Percentiles rank a stretch among this genome's conserved stretches.
These are phyloP conservation scores for Odontarrhena argentea DNA, from an alignment of 345 rosid species.

Conservation along the genomic window DNA sequence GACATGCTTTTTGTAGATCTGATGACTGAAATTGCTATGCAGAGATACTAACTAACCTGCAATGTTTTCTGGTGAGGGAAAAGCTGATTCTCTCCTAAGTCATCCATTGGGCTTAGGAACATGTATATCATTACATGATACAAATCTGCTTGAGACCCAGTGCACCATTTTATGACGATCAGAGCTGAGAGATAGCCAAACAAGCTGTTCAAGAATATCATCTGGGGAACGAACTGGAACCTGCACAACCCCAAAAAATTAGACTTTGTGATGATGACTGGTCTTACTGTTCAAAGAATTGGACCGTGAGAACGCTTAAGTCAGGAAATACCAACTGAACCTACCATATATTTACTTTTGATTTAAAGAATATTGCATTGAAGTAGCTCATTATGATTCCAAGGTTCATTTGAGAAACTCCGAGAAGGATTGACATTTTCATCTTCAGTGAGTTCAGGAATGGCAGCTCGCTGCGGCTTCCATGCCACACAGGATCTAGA, in stretches of 20 bases:
- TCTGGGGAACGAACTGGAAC: slow-evolving; percentile 95
- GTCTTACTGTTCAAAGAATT: not conserved
- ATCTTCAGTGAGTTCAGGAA: slow-evolving; percentile 94
- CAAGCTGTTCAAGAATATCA: slow-evolving; percentile 83
- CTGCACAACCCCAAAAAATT: slow-evolving; percentile 38
- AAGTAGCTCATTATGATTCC: slow-evolving; percentile 88
- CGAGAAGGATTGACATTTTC: slow-evolving; percentile 98
- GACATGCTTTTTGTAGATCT: slow-evolving; percentile 10
- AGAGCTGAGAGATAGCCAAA: slow-evolving; percentile 91
- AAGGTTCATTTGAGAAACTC: slow-evolving; percentile 98
- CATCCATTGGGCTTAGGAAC: slow-evolving; percentile 94
- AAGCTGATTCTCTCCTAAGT: slow-evolving; percentile 87
- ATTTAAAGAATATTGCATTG: slow-evolving; percentile 74
- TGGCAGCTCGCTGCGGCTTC: slow-evolving; percentile 86
- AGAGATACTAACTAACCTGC: slow-evolving; percentile 57
- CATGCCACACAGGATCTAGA: slow-evolving; percentile 96
- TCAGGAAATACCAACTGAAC: slow-evolving; percentile 10
- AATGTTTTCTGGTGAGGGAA: slow-evolving; percentile 70
- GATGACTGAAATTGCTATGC: slow-evolving; percentile 12
- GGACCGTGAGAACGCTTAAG: not conserved
- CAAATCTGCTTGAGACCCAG: slow-evolving; percentile 93
- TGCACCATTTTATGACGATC: slow-evolving; percentile 82
- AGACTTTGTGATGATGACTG: slow-evolving; percentile 10
- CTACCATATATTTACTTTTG: slow-evolving; percentile 70
- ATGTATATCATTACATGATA: slow-evolving; percentile 95